These are phyloP conservation scores for Malassezia obtusa DNA, from an alignment of 1,284 basidiomycete genomes.

Conservation along the genomic window DNA sequence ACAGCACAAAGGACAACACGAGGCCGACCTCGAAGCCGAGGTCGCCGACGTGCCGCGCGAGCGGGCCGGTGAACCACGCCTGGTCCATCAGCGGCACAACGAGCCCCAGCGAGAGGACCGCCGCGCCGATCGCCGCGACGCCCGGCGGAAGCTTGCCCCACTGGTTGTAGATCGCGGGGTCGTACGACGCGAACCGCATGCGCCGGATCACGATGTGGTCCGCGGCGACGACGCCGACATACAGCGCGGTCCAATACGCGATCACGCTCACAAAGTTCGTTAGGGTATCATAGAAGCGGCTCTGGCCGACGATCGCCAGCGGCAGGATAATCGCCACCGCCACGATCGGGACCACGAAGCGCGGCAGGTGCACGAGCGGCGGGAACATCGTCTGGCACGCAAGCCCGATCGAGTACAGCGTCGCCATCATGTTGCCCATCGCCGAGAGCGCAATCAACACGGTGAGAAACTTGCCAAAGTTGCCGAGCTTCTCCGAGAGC, in stretches of 20 bases:
- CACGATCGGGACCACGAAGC: constrained; percentile 74
- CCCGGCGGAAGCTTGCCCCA: constrained; percentile 55
- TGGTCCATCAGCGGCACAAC: constrained; percentile 46
- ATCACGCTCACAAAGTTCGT: constrained; percentile 54
- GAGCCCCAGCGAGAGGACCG: constrained; percentile 33
- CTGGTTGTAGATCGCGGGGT: constrained; percentile 57
- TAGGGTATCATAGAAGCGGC: constrained; percentile 58
- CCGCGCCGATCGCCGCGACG: constrained; percentile 50
- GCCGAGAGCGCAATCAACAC: constrained; percentile 66
- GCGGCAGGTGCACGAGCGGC: constrained; percentile 64
- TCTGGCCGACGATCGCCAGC: constrained; percentile 58
- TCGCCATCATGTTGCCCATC: constrained; percentile 70
- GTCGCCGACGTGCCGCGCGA: constrained; percentile 41
- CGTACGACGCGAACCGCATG: constrained; percentile 52
- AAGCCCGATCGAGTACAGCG: constrained; percentile 51
- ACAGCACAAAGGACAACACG: constrained; percentile 36
- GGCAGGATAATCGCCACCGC: constrained; percentile 64
- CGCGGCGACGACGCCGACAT: constrained; percentile 56
- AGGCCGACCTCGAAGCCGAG: constrained; percentile 49
- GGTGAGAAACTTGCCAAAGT: constrained; percentile 75
- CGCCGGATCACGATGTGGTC: constrained; percentile 58
- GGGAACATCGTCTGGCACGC: constrained; percentile 55
- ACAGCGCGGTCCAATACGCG: constrained; percentile 61
- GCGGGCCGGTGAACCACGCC: constrained; percentile 40
- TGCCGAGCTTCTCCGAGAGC: constrained; percentile 57